Evolutionary conservation across 2,329 filamentous ascomycete species (phyloP).

Genomic region (Exophiala oligosperma): DNA sequence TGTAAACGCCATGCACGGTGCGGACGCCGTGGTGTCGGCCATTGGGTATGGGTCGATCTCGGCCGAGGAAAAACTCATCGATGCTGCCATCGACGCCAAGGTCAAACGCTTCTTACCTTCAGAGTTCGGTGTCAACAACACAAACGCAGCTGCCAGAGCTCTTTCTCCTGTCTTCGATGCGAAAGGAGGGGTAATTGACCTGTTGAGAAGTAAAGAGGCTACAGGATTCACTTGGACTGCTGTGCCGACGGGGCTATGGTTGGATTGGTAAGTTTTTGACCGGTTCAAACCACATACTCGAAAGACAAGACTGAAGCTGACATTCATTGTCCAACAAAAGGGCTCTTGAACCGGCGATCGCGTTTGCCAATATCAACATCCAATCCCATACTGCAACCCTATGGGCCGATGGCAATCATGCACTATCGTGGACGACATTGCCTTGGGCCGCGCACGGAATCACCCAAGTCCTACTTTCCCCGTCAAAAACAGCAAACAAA

Average conservation of each 20-base stretch:
- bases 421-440: conserved; percentile 52
- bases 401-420: conserved; percentile 50
- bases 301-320: background rate
- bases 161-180: conserved; percentile 22
- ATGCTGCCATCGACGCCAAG: conserved; percentile 39
- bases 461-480: conserved; percentile 48
- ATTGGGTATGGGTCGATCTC: conserved; percentile 17
- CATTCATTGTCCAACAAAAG: background rate
- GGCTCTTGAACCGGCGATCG: conserved; percentile 35
- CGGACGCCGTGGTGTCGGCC: conserved; percentile 28
- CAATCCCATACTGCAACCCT: conserved; percentile 44
- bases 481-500: conserved; percentile 55
- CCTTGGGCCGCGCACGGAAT: conserved; percentile 49
- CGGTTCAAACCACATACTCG: background rate
- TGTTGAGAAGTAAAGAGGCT: conserved; percentile 26
- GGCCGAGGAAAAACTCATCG: conserved; percentile 37
- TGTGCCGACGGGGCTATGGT: conserved; percentile 33
- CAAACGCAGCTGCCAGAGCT: background rate
- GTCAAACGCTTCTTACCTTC: conserved; percentile 45
- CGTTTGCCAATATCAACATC: conserved; percentile 44
- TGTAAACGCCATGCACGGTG: conserved; percentile 19
- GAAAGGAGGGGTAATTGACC: conserved; percentile 33
- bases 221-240: conserved; percentile 14
- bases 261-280: conserved; percentile 30
- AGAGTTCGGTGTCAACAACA: conserved; percentile 29